phyloP scores from a whole-genome alignment of 2,329 filamentous ascomycete species.

The Colletotrichum cuscutae region DNA sequence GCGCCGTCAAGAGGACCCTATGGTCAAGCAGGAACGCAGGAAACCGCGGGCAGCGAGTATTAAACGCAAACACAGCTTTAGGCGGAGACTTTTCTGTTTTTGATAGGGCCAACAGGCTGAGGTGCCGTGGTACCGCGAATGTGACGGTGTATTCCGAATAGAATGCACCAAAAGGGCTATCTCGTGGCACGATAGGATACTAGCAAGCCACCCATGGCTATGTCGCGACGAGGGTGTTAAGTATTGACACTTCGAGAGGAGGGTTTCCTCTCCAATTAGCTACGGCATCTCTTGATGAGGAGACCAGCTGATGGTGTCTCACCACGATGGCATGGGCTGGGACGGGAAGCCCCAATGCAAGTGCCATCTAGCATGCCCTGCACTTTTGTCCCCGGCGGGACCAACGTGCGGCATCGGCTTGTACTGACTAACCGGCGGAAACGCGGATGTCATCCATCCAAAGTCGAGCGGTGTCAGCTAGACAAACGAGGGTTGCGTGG shows the following conservation, averaged over 20 bases:
- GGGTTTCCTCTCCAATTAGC: background rate
- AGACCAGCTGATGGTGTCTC: conserved; percentile 33
- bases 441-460: background rate
- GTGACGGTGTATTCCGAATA: conserved; percentile 2
- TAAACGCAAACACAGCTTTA: background rate
- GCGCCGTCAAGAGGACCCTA: background rate
- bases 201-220: conserved; percentile 5
- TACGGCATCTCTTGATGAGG: background rate
- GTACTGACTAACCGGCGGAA: background rate
- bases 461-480: background rate
- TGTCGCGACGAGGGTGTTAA: conserved; percentile 7
- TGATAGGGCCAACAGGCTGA: conserved; percentile 8
- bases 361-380: conserved; percentile 4
- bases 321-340: conserved; percentile 17
- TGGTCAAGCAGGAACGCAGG: background rate
- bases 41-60: background rate
- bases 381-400: background rate
- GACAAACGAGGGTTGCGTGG: background rate
- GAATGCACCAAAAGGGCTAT: background rate
- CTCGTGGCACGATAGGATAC: conserved; percentile 17
- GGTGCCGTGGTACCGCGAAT: conserved; percentile 24
- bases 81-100: background rate
- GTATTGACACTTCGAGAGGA: background rate
- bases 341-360: conserved; percentile 16
- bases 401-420: conserved; percentile 8